Evolutionary conservation across 495 filamentous ascomycete genomes (phyloP).

Genomic region (Aspergillus coremiiformis): DNA sequence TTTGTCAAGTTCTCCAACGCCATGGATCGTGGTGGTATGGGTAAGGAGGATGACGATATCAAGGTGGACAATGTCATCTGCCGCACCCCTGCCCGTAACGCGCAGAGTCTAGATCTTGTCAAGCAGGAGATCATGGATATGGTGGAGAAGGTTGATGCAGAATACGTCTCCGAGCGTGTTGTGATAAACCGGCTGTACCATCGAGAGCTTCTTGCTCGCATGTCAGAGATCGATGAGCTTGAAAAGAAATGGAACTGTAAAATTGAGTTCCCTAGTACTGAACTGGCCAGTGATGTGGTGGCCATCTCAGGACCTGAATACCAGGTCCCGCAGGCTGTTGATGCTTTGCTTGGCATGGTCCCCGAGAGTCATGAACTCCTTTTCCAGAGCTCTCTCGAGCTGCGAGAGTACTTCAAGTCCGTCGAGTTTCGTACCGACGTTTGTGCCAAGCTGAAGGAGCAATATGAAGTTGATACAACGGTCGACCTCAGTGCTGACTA

Average conservation of each 20-base stretch:
- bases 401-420: slow-evolving; percentile 73
- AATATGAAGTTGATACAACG: slow-evolving; percentile 83
- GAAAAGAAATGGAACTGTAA: slow-evolving; percentile 99
- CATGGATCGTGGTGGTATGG: slow-evolving; percentile 93
- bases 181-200: slow-evolving; percentile 92
- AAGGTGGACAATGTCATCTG: slow-evolving; percentile 99
- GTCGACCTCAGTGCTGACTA: slow-evolving; percentile 47
- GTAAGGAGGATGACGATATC: slow-evolving; percentile 93
- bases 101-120: slow-evolving; percentile 89
- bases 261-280: slow-evolving; percentile 92
- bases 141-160: slow-evolving; percentile 95
- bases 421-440: slow-evolving; percentile 70
- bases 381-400: slow-evolving; percentile 62
- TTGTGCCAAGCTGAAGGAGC: slow-evolving; percentile 72
- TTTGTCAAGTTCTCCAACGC: slow-evolving; percentile 99
- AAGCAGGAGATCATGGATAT: slow-evolving; percentile 99
- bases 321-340: slow-evolving; percentile 91
- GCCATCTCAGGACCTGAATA: slow-evolving; percentile 93
- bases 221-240: slow-evolving; percentile 82
- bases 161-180: slow-evolving; percentile 89
- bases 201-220: slow-evolving; percentile 80
- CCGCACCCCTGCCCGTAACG: slow-evolving; percentile 93
- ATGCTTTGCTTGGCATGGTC: slow-evolving; percentile 94
- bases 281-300: slow-evolving; percentile 92
- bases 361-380: slow-evolving; percentile 90